Base-by-base conservation (phyloP, 139 green algal species). In the Chlamydomonas sp. region DNA sequence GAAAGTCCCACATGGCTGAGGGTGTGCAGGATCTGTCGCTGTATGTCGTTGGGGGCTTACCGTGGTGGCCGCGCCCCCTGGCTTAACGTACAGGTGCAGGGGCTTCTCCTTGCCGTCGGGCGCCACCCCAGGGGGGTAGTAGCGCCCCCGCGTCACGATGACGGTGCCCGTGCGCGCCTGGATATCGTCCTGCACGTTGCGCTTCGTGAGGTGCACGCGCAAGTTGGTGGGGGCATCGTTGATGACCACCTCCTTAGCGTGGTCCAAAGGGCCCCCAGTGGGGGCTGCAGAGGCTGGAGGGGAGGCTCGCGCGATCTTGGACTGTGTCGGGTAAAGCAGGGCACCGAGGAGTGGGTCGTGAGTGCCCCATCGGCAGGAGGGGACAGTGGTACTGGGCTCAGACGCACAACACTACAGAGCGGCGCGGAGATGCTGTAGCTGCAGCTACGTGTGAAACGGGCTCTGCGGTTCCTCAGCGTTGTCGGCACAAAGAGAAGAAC, bases 171-270 rank as follows among this genome's bases (percentile, higher is more conserved):
- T 94, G 58, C 92, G 89, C 31, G 83, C 16, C 31, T 85, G 80
- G n/a, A 96, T 92, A 61, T 96, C 93, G 16, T 95, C 93, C 66
- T 93, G 90, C 7, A 79, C 88, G 16, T 64, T 74, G 12, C 92
- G 85, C 62, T 93, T 93, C 2, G 92, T 94, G 63, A 95, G 85
- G 66, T 92, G 84, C 64, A 92, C 86, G 49, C 93, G 88, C 10
- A 92, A 69, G 1, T 79, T 60, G 2, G 89, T 73, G 4, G 90
- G 76, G 3, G 91, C 92, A 73, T 94, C 90, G 57, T 96, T 96
- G 75, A 96, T 95, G 2, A 63, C 31, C 3, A 96, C 91, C 58
- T 95, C 92, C 1, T 84, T 77, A 2, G 49, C 82, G 9, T 60
- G 31, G 20, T 86, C 82, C 7, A 9, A 0, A 1, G 81, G 59